Evolutionary conservation across 768 basidiomycete genomes (phyloP), one percentile per base, ranked within the genome.

Genomic region (Sporobolomyces phaffii): DNA sequence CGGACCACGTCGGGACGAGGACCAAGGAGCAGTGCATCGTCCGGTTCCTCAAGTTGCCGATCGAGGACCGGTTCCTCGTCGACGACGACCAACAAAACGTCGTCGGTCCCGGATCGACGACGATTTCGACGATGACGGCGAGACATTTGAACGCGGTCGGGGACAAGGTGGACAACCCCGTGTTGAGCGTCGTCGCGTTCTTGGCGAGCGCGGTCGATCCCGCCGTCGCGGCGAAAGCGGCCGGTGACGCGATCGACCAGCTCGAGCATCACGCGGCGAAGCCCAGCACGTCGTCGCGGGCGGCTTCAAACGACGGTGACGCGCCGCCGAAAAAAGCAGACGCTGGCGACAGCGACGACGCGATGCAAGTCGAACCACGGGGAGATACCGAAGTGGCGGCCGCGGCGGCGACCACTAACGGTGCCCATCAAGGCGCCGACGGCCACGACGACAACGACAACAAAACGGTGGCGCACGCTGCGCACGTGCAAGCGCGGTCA

Each of bases 161-260:
- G 7, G 88, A 91, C 73, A 89, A 91, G 76, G 85, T 89, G 7
- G 96, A 99, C 75, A 98, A 98, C 75, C 96, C 96, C 0, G 91
- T 99, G 22, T 91, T 99, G 91, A 91, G 89, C 77, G 96, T 98
- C 28, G 93, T 98, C 24, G 91, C 96, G 2, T 98, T 97, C 80
- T 81, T 99, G 28, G 91, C 96, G 11, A 68, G 70, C 24, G 91
- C 93, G 14, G 88, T 98, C 10, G 86, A 85, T 14, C 91, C 91
- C 0, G 86, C 87, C 0, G 88, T 96, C 6, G 94, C 93, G 5
- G 89, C 91, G 0, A 91, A 91, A 65, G 94, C 93, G 1, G 96
- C 96, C 9, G 88, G 88, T 49, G 88, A 88, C 63, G 81, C 94
- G 24, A 87, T 86, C 13, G 85, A 86, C 69, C 84, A 82, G 14